A percentile compares a stretch with the other conserved stretches of the same genome.
These are phyloP conservation scores for Paecilomyces sp. DNA, from an alignment of 2,329 filamentous ascomycete species.

Conservation along the genomic window DNA sequence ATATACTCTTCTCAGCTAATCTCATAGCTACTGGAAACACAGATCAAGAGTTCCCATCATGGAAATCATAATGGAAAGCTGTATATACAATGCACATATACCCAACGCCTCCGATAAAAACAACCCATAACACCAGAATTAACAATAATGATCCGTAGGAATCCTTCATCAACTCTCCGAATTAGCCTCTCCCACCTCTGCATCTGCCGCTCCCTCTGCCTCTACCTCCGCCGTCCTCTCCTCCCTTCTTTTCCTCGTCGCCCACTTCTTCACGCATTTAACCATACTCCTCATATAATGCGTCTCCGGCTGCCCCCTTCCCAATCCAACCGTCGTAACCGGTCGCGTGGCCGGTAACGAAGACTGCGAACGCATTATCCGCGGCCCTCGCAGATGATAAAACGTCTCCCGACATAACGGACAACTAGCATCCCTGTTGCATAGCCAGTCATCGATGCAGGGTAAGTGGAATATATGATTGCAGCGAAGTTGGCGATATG, in stretches of 20 bases:
- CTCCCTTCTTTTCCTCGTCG: neutral
- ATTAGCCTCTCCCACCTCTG: too few species aligned
- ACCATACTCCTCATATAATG: neutral
- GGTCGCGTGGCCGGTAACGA: neutral
- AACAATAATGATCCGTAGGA: too few species aligned
- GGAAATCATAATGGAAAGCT: too few species aligned
- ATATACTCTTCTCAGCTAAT: too few species aligned
- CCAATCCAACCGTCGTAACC: neutral
- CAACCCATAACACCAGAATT: too few species aligned
- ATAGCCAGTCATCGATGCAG: conserved; percentile 1
- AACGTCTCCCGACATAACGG: neutral
- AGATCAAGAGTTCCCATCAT: too few species aligned
- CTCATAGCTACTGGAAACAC: too few species aligned
- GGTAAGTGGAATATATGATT: neutral
- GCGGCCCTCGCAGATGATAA: neutral
- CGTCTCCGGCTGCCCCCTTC: neutral
- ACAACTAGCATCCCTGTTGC: conserved; percentile 1
- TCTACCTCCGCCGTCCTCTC: neutral
- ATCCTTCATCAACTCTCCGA: too few species aligned
- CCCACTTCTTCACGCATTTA: neutral
- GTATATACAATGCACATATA: too few species aligned
- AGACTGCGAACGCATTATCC: neutral
- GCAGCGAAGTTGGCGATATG: neutral
- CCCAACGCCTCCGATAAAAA: too few species aligned
- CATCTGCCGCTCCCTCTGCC: too few species aligned